A percentile compares a stretch with the other conserved stretches of the same genome.
Conservation (phyloP, 129 eudicot genomes). For the Flaveria trinervia region DNA sequence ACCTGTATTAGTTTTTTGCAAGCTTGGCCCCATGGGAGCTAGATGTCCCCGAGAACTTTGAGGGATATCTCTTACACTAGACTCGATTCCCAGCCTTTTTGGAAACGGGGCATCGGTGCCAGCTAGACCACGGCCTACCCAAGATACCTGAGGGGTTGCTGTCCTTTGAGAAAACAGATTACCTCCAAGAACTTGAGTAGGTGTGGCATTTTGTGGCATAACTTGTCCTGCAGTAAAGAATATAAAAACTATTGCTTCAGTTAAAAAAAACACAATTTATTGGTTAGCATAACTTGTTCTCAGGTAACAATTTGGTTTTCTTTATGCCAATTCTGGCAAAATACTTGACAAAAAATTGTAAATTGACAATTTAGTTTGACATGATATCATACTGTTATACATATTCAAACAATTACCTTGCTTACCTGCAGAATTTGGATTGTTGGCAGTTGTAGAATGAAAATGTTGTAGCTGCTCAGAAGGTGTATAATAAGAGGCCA, state of each 20-base stretch:
- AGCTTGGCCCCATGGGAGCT: constrained; percentile 28
- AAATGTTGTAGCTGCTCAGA: constrained; percentile 29
- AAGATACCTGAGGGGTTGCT: constrained; percentile 30
- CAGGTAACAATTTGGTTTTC: background rate
- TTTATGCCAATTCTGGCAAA: background rate
- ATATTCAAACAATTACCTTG: constrained; percentile 20
- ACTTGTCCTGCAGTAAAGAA: constrained; percentile 31
- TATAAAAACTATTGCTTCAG: background rate
- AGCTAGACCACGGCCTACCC: constrained; percentile 32
- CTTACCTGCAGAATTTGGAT: constrained; percentile 39
- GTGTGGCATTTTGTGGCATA: constrained; percentile 26
- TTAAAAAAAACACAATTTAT: background rate
- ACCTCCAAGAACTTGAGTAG: constrained; percentile 29
- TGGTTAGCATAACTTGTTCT: background rate
- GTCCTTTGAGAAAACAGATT: constrained; percentile 34
- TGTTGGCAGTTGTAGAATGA: constrained; percentile 27
- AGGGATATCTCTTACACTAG: constrained; percentile 22
- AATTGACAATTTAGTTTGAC: background rate
- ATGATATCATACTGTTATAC: background rate
- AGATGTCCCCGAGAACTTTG: constrained; percentile 29
- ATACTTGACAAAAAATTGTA: background rate
- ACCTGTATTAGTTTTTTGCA: constrained; percentile 36
- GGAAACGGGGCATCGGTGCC: constrained; percentile 43
- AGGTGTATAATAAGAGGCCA: constrained; percentile 25
- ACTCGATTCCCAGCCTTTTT: constrained; percentile 56